These are phyloP conservation scores for Sugiyamaella castrensis DNA, from an alignment of 1,139 yeast species.

Conservation along the genomic window DNA sequence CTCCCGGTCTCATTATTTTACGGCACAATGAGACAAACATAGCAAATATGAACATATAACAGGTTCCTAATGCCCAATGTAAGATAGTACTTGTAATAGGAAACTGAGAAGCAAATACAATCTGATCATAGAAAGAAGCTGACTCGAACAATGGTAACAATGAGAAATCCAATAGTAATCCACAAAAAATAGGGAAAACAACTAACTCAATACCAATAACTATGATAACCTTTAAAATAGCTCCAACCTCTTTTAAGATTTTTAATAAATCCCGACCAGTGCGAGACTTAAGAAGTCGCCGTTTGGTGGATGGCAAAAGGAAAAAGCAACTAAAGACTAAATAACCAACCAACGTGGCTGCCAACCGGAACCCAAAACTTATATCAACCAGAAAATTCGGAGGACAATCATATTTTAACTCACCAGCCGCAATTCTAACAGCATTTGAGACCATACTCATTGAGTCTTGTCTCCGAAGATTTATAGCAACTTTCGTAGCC, in stretches of 20 bases:
- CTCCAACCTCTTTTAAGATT: slow-evolving; percentile 39
- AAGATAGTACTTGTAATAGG: slow-evolving; percentile 31
- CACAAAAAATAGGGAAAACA: slow-evolving; percentile 84
- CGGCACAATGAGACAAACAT: slow-evolving; percentile 83
- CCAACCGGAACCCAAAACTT: slow-evolving; percentile 1
- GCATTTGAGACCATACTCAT: not conserved
- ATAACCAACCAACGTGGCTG: slow-evolving; percentile 4
- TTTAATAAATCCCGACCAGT: slow-evolving; percentile 4
- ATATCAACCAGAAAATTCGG: not conserved
- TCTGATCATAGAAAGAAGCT: slow-evolving; percentile 18
- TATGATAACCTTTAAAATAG: slow-evolving; percentile 68
- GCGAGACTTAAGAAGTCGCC: slow-evolving; percentile 1
- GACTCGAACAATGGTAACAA: slow-evolving; percentile 38
- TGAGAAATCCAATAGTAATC: slow-evolving; percentile 70
- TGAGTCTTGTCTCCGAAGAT: not conserved
- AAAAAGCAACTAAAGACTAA: not conserved
- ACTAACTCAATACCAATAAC: slow-evolving; percentile 78
- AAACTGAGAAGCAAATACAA: slow-evolving; percentile 22
- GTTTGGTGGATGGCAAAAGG: not conserved
- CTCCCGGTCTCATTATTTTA: slow-evolving; percentile 79
- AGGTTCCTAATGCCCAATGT: slow-evolving; percentile 78
- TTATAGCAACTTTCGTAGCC: not conserved
- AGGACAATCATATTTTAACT: no score
- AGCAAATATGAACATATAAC: slow-evolving; percentile 85
- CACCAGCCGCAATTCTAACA: no score